These are phyloP conservation scores for Tetradesmus obliquus DNA, from an alignment of 139 green algal genomes.

Conservation along the genomic window DNA sequence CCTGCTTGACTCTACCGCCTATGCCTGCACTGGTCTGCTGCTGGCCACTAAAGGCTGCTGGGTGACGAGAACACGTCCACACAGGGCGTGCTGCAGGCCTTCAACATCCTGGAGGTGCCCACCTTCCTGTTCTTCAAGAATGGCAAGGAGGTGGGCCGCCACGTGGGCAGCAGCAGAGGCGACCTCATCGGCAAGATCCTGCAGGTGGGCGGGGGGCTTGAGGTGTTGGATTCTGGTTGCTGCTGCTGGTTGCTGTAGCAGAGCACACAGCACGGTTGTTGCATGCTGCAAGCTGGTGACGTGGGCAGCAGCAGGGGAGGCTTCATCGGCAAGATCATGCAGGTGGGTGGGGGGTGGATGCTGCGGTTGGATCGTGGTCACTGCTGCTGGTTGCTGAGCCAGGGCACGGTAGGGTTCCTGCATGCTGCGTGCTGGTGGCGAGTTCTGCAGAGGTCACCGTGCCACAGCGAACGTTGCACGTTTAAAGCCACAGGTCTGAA, in stretches of 20 bases:
- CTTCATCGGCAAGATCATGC: background rate
- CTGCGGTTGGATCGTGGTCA: conserved; percentile 11
- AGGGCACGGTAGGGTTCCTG: background rate
- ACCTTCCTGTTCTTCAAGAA: conserved; percentile 90
- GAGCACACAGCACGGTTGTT: background rate
- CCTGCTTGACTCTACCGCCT: background rate
- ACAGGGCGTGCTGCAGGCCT: conserved; percentile 53
- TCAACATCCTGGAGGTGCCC: conserved; percentile 83
- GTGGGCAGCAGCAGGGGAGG: background rate
- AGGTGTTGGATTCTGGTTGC: conserved; percentile 43
- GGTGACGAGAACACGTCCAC: conserved; percentile 11
- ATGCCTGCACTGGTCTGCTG: background rate
- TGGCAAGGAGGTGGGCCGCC: conserved; percentile 50
- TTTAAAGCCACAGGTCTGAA: too few species aligned
- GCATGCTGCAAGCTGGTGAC: background rate
- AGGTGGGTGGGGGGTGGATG: conserved; percentile 26
- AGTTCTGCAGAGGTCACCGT: too few species aligned
- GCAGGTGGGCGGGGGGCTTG: conserved; percentile 61
- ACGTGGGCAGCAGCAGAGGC: conserved; percentile 81
- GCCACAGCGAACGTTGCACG: too few species aligned
- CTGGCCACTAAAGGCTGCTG: background rate
- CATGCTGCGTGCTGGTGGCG: background rate
- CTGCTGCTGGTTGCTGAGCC: conserved; percentile 35
- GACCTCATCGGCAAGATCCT: conserved; percentile 91
- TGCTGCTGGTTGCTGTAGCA: conserved; percentile 29